These are phyloP conservation scores for Ploettnerulaceae sp. DNA, from an alignment of 2,329 filamentous ascomycete genomes.

Conservation along the genomic window DNA sequence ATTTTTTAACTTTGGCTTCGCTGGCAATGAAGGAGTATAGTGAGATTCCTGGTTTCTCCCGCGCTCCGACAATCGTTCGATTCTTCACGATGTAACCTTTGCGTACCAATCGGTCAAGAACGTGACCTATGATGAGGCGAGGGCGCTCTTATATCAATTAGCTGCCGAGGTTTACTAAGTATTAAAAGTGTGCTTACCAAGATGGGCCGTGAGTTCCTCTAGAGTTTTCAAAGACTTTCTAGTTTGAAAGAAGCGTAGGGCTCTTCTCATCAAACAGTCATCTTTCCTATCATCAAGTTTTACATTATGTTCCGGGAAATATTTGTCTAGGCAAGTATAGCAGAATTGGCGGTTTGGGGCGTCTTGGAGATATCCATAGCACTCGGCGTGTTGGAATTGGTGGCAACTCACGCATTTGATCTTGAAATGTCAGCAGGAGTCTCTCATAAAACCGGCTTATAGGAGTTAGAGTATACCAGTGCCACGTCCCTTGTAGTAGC, in stretches of 20 bases:
- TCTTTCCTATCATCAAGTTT: neutral
- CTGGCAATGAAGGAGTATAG: neutral
- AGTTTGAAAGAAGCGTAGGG: conserved; percentile 1
- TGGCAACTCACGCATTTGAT: conserved; percentile 1
- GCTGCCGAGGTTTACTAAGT: neutral
- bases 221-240: neutral
- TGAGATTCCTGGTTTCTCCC: neutral
- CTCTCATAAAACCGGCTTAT: neutral
- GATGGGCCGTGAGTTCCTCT: neutral
- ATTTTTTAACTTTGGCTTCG: neutral
- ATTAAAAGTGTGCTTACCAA: conserved; percentile 1
- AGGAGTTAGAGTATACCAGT: neutral
- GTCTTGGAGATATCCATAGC: conserved; percentile 6
- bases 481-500: neutral
- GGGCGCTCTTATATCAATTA: neutral
- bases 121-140: neutral
- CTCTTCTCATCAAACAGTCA: neutral
- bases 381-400: conserved; percentile 4
- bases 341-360: neutral
- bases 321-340: neutral
- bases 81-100: neutral
- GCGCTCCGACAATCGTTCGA: neutral
- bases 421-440: neutral
- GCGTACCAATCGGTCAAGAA: neutral
- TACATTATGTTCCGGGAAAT: neutral